Evolutionary conservation across 2,329 filamentous ascomycete genomes (phyloP).

Genomic region (Aspergillus uvarum): DNA sequence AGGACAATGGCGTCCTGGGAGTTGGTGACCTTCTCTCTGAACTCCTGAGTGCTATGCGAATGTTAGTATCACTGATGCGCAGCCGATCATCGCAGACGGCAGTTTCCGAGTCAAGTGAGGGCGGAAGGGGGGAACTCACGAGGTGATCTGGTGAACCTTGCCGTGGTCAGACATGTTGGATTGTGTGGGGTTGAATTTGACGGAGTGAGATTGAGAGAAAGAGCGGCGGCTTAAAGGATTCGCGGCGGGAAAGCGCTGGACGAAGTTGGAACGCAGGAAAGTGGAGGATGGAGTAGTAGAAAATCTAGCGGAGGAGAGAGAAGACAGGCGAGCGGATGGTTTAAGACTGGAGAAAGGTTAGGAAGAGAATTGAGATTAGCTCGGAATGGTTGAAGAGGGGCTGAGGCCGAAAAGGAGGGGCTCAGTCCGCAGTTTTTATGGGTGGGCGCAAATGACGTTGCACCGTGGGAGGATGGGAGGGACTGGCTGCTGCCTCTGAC

Average conservation of each 20-base stretch:
- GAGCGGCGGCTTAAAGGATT: conserved; percentile 18
- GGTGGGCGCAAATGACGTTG: conserved; percentile 32
- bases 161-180: conserved; percentile 29
- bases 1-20: conserved; percentile 65
- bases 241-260: conserved; percentile 8
- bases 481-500: conserved; percentile 20
- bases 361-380: conserved; percentile 16
- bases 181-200: conserved; percentile 46
- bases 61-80: neutral
- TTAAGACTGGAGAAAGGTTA: conserved; percentile 21
- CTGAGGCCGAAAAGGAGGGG: conserved; percentile 19
- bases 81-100: too few species aligned
- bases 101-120: neutral
- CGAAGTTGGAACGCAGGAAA: conserved; percentile 8
- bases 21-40: conserved; percentile 51
- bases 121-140: conserved; percentile 21
- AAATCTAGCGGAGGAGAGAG: conserved; percentile 12
- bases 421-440: conserved; percentile 27
- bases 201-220: conserved; percentile 33
- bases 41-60: conserved; percentile 57
- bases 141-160: conserved; percentile 25
- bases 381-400: conserved; percentile 21
- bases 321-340: conserved; percentile 29
- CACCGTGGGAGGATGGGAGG: neutral
- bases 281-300: conserved; percentile 16